These are phyloP conservation scores for Nepenthes mirabilis DNA, from an alignment of 148 eudicot genomes.

Conservation along the genomic window DNA sequence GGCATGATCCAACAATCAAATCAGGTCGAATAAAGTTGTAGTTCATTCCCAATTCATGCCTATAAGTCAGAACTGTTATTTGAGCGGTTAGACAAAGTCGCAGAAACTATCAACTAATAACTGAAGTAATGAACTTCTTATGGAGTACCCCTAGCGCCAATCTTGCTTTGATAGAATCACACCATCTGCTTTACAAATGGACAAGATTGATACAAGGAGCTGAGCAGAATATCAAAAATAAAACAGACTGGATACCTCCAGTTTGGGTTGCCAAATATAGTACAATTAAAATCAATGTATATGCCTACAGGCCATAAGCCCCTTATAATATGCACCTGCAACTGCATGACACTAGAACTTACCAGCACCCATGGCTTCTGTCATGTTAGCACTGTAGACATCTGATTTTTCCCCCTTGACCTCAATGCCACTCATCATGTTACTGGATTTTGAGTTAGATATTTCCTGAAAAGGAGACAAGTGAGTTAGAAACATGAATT, in stretches of 20 bases:
- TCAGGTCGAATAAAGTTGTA: slow-evolving; percentile 89
- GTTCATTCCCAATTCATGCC: slow-evolving; percentile 95
- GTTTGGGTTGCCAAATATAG: too few relatives aligned
- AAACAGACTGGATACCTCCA: too few relatives aligned
- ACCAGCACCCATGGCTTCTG: slow-evolving; percentile 99
- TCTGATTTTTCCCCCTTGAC: slow-evolving; percentile 62
- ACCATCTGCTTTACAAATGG: not conserved
- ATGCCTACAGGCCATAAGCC: too few relatives aligned
- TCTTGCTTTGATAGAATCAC: too few relatives aligned
- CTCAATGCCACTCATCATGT: slow-evolving; percentile 29
- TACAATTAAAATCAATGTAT: too few relatives aligned
- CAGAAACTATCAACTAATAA: not conserved
- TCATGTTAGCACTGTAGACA: slow-evolving; percentile 74
- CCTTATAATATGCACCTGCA: too few relatives aligned
- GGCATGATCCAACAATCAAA: slow-evolving; percentile 92
- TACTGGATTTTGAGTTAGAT: slow-evolving; percentile 46
- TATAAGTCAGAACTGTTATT: slow-evolving; percentile 68
- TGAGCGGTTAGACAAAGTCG: slow-evolving; percentile 1
- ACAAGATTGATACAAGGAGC: not conserved
- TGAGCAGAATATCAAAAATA: not conserved
- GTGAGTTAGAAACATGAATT: too few relatives aligned
- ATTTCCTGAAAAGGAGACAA: slow-evolving; percentile 31
- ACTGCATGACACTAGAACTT: slow-evolving; percentile 15
- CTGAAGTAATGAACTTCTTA: not conserved
- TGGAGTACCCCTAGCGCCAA: too few relatives aligned